Conservation (phyloP, 495 filamentous ascomycete genomes). For the Xylaria grammica region DNA sequence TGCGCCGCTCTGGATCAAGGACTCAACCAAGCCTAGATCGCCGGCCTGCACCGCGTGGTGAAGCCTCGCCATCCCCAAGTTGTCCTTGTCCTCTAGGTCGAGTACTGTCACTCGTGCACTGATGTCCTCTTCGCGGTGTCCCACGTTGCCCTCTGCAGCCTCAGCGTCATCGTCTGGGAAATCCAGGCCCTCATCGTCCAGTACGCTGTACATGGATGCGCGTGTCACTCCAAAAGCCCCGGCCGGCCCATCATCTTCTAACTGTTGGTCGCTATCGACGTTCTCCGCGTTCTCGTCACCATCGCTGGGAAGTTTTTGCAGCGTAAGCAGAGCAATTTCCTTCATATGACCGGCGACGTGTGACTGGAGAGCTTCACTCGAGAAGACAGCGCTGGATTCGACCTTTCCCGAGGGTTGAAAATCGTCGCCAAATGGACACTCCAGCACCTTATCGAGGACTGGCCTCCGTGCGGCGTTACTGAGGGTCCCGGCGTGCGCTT, state of each 20-base stretch:
- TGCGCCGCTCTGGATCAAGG: slow-evolving; percentile 32
- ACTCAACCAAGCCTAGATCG: slow-evolving; percentile 33
- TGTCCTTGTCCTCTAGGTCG: slow-evolving; percentile 38
- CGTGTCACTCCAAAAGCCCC: slow-evolving; percentile 28
- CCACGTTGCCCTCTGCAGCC: slow-evolving; percentile 26
- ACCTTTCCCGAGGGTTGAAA: slow-evolving; percentile 34
- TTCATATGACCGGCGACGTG: slow-evolving; percentile 43
- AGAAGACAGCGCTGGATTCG: slow-evolving; percentile 35
- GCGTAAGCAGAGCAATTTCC: slow-evolving; percentile 41
- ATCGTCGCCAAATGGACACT: slow-evolving; percentile 43
- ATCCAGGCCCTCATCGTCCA: slow-evolving; percentile 37
- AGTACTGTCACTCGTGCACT: slow-evolving; percentile 32
- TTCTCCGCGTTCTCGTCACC: slow-evolving; percentile 31
- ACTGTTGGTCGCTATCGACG: slow-evolving; percentile 38
- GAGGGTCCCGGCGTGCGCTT: slow-evolving; percentile 33
- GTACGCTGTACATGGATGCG: slow-evolving; percentile 42
- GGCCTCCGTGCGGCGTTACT: slow-evolving; percentile 39
- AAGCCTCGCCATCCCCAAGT: slow-evolving; percentile 37
- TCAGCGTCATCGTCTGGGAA: slow-evolving; percentile 37
- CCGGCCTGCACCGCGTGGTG: slow-evolving; percentile 36
- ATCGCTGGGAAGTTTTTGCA: slow-evolving; percentile 42
- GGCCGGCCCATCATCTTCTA: slow-evolving; percentile 32
- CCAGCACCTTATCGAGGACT: slow-evolving; percentile 32
- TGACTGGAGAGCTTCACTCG: slow-evolving; percentile 39
- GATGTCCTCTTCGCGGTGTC: slow-evolving; percentile 32